Evolutionary conservation across 352 stramenopile genomes (phyloP).

Genomic region (Globisporangium middletonii): DNA sequence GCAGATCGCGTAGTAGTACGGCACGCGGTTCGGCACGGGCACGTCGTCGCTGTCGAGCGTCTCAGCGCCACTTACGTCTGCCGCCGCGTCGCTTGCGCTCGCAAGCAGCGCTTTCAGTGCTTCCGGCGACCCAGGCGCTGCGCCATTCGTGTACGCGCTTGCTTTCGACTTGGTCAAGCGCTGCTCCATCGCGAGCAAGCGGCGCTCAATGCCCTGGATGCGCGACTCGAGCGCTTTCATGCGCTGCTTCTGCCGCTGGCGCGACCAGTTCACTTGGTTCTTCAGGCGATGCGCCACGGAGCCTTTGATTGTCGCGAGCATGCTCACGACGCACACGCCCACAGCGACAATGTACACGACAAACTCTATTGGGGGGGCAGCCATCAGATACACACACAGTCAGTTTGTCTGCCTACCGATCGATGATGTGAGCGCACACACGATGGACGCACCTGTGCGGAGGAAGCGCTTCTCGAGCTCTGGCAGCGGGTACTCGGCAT

Average conservation of each 20-base stretch:
- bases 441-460: conserved; percentile 33
- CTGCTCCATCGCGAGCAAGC: conserved; percentile 62
- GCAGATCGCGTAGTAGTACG: conserved; percentile 84
- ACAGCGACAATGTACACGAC: conserved; percentile 79
- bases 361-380: conserved; percentile 29
- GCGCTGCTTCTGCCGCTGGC: conserved; percentile 72
- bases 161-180: conserved; percentile 33
- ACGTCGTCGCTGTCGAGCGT: conserved; percentile 1
- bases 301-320: conserved; percentile 87
- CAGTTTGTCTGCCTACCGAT: not conserved
- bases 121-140: not conserved
- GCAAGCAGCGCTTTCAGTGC: conserved; percentile 5
- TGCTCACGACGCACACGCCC: conserved; percentile 65
- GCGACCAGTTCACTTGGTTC: conserved; percentile 81
- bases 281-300: conserved; percentile 80
- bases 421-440: not conserved
- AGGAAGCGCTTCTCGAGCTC: conserved; percentile 82
- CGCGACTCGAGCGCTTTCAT: conserved; percentile 71
- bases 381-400: not conserved
- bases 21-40: conserved; percentile 33
- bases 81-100: not conserved
- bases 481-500: conserved; percentile 81
- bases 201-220: conserved; percentile 59
- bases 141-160: not conserved
- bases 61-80: not conserved